These are phyloP conservation scores for Penicillium desertorum DNA, from an alignment of 495 filamentous ascomycete species.

Conservation along the genomic window DNA sequence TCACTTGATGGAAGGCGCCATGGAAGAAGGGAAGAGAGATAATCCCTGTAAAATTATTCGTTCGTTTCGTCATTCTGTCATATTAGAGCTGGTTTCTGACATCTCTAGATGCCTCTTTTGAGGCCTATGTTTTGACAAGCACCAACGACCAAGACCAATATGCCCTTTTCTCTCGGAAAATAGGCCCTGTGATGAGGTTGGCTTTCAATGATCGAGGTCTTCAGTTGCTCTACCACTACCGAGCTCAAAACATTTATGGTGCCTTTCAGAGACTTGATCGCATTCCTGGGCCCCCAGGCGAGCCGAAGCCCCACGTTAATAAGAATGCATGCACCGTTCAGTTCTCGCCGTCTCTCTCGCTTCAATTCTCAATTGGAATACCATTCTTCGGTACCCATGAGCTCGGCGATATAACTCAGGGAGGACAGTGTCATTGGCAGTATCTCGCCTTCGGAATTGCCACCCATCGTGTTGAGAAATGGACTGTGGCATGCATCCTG, in stretches of 20 bases:
- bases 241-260: constrained; percentile 31
- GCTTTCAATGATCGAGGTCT: constrained; percentile 38
- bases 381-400: constrained; percentile 45
- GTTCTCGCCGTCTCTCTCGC: constrained; percentile 27
- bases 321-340: constrained; percentile 33
- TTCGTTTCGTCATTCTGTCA: constrained; percentile 11
- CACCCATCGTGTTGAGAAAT: constrained; percentile 39
- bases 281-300: constrained; percentile 1
- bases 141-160: not conserved
- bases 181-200: constrained; percentile 33
- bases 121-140: constrained; percentile 5
- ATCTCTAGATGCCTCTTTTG: constrained; percentile 10
- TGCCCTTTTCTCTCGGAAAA: constrained; percentile 2
- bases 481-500: constrained; percentile 45
- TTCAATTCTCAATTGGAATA: constrained; percentile 43
- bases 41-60: constrained; percentile 6
- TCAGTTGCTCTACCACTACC: constrained; percentile 41
- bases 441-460: constrained; percentile 46
- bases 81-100: constrained; percentile 1
- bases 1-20: not conserved
- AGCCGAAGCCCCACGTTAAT: constrained; percentile 17
- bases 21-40: not conserved
- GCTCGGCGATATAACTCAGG: not conserved
- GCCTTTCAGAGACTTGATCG: constrained; percentile 29
- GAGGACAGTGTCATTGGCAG: constrained; percentile 37